These are phyloP conservation scores for Clavispora asparagi DNA, from an alignment of 805 yeast species.

Conservation along the genomic window DNA sequence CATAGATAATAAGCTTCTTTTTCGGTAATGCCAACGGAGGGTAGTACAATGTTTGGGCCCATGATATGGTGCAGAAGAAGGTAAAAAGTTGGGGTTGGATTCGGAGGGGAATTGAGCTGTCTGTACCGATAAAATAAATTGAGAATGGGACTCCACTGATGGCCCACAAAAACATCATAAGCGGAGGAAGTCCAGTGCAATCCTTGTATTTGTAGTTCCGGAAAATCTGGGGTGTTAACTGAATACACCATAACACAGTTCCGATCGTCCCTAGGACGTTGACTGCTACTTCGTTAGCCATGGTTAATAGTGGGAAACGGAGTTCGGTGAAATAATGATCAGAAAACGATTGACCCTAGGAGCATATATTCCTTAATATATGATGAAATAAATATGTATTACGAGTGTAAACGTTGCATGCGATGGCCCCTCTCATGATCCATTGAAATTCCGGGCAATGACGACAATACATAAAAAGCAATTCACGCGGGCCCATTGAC, in stretches of 20 bases:
- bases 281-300: constrained; percentile 44
- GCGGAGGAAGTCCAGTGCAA: constrained; percentile 83
- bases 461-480: neutral
- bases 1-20: constrained; percentile 30
- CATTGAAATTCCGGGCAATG: neutral
- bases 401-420: neutral
- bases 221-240: constrained; percentile 78
- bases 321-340: neutral
- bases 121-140: constrained; percentile 70
- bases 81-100: constrained; percentile 87
- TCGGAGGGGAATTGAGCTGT: constrained; percentile 71
- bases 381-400: too few relatives aligned
- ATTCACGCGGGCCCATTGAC: neutral
- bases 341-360: too few relatives aligned
- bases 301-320: constrained; percentile 1
- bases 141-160: constrained; percentile 75
- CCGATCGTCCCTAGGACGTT: constrained; percentile 84
- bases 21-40: constrained; percentile 54
- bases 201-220: constrained; percentile 70
- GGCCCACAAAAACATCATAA: constrained; percentile 80
- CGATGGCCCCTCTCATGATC: neutral
- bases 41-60: constrained; percentile 56
- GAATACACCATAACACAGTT: constrained; percentile 90
- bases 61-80: constrained; percentile 60
- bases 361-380: neutral